A percentile compares a stretch with the other conserved stretches of the same genome.
phyloP scores from a whole-genome alignment of 169 alveolate genomes.

The Perkinsus chesapeaki region DNA sequence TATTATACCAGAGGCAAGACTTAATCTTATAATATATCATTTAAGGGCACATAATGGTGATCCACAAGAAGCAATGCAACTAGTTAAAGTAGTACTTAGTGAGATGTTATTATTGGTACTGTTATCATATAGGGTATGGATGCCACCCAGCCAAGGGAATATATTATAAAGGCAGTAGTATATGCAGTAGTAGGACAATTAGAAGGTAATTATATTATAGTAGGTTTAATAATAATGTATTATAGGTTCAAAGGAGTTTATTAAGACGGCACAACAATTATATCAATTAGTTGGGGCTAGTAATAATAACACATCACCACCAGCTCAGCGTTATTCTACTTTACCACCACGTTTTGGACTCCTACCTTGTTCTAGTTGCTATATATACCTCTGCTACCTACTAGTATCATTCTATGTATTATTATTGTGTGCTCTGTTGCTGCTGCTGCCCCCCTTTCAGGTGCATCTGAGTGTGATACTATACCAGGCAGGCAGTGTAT shows the following conservation, averaged over 20 bases:
- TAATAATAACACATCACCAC: not conserved
- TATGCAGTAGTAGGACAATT: conserved; percentile 63
- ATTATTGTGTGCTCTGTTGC: too few relatives aligned
- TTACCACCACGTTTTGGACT: too few relatives aligned
- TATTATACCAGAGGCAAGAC: conserved; percentile 78
- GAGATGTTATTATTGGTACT: conserved; percentile 9
- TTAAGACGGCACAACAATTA: conserved; percentile 59
- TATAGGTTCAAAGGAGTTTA: conserved; percentile 57
- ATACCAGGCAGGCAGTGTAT: conserved; percentile 81
- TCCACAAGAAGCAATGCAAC: conserved; percentile 61
- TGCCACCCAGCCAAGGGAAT: conserved; percentile 59
- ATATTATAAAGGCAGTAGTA: conserved; percentile 70
- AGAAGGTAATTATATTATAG: too few relatives aligned
- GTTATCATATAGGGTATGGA: not conserved
- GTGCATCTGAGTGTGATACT: conserved; percentile 82
- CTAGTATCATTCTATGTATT: too few relatives aligned
- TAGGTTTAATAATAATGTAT: too few relatives aligned
- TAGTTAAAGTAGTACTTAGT: conserved; percentile 60
- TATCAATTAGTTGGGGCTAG: conserved; percentile 75
- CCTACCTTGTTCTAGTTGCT: too few relatives aligned
- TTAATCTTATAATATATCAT: conserved; percentile 70
- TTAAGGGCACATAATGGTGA: conserved; percentile 48
- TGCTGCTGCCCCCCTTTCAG: conserved; percentile 20
- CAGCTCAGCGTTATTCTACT: not conserved
- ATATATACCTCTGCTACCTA: too few relatives aligned